Evolutionary conservation across 108 stramenopile species (phyloP), one percentile per base, ranked within the genome.

Genomic region (Skeletonema menzelii): DNA sequence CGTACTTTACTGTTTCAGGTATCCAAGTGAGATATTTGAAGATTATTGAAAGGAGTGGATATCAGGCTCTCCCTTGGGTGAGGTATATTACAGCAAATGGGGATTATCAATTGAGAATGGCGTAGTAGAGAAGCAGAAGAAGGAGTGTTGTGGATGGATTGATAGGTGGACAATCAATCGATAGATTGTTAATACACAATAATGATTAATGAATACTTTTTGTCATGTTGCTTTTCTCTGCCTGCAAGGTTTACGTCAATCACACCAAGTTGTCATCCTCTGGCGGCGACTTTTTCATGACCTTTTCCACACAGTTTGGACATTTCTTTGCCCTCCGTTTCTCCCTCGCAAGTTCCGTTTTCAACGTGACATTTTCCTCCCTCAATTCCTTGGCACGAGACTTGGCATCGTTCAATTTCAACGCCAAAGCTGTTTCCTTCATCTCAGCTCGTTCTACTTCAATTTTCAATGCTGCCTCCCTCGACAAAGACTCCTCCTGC

Each of bases 11-110:
- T 1, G 98, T 99, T 12, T 93, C 91, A 27, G 99, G 99, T 20
- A 97, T 99, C 61, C 98, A 99, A 79, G 99, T 99, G 15, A 89
- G 99, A 20, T 99, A 99, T 84, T 85, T 99, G 66, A 98, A 98
- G 84, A 98, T 99, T 64, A 99, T 99, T 75, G 99, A 99, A 85
- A 96, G 92, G 75, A 96, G 95, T 80, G 99, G 99, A 14, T 99
- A 99, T 83, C 95, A 97, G 75, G 99, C 99, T 12, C 67, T 99
- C 68, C 99, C 99, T 11, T 99, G 99, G 99, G 99, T 99, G 8
- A 89, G 99, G 59, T 99, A 99, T 78, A 98, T 99, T 83, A 99
- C 99, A 22, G 97, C 94, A 65, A 97, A 98, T 79, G 99, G 99
- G 19, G 94, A 98, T 84, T 99, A 99, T 76, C 96, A 97, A 70